Conservation (phyloP, 805 yeast genomes). For the Cyberlindnera euphorbiiphila region DNA sequence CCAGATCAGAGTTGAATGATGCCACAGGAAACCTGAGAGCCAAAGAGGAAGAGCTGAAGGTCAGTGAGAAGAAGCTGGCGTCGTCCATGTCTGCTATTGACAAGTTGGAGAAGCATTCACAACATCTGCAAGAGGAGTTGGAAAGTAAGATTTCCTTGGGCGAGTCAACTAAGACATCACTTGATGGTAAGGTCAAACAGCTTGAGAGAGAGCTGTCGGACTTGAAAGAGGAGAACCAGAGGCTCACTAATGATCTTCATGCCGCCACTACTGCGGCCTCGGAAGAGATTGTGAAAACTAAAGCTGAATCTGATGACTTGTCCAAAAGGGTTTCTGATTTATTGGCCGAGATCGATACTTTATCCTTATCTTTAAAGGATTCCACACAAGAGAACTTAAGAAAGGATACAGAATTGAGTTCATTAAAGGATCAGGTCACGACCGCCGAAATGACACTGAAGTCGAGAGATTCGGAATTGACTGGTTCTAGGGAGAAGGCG, state of each 20-base stretch:
- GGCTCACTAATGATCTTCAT: slow-evolving; percentile 2
- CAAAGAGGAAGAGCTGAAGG: slow-evolving; percentile 2
- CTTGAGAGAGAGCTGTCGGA: slow-evolving; percentile 2
- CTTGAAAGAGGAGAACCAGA: slow-evolving; percentile 12
- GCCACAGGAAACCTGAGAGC: background rate
- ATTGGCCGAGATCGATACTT: background rate
- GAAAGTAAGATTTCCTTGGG: background rate
- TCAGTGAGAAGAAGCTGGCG: slow-evolving; percentile 3
- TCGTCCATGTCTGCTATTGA: slow-evolving; percentile 1
- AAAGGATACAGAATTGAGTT: background rate
- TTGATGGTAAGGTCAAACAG: background rate
- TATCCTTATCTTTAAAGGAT: background rate
- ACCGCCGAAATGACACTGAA: background rate
- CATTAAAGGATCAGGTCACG: background rate
- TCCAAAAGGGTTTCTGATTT: slow-evolving; percentile 1
- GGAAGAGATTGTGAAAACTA: background rate
- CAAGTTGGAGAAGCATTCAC: slow-evolving; percentile 6
- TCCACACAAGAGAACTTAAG: background rate
- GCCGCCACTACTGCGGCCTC: background rate
- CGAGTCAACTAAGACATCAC: background rate
- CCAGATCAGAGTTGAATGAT: background rate
- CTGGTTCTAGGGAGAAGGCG: background rate
- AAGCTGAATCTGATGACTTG: background rate
- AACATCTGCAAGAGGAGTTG: background rate
- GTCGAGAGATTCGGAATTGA: background rate